Base-by-base conservation (phyloP, 768 basidiomycete species). In the Podaxis mareebaensis region DNA sequence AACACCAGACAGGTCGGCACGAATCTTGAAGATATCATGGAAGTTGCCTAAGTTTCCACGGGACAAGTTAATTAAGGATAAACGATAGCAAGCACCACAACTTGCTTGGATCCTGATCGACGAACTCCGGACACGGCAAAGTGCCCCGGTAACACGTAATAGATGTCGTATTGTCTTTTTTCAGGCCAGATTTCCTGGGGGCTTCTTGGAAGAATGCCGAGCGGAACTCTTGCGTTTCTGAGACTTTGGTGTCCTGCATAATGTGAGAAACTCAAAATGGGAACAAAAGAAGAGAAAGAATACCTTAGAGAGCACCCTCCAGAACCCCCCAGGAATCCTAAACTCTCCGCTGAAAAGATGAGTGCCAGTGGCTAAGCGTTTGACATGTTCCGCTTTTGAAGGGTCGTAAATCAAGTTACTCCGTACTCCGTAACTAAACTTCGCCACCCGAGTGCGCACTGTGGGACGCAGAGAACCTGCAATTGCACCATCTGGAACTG, bases 401-500 rank as follows among this genome's bases (percentile, higher is more conserved):
- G 56, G 53, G 58, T 72, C 55, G 55, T 65, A 73, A 0, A 38
- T 53, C 4, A 65, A 65, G 24, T 46, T 65, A 59, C 68, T 72
- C 40, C 62, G 57, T 15, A 66, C 59, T 6, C 74, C 73, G 46
- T 72, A 74, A 17, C 67, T 67, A 55, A 66, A 70, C 36, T 65
- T 68, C 10, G 75, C 68, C 20, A 74, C 70, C n/a, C 75, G 70
- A 13, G 67, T 63, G 13, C 65, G 58, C 22, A 74, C 70, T 24
- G 62, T 70, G 39, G 71, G 73, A 49, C 74, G 67, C 39, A 74
- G 65, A 44, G 71, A 71, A 60, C 69, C 72, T 2, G 72, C 72
- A n/a, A 73, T 65, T 1, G 72, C 72, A 17, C 74, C 74, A 60
- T 74, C 74, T 1, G 73, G 71, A 0, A 75, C 73, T 6, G 75